These are phyloP conservation scores for Wallacemonas sp. DNA, from an alignment of 208 protist species.

Conservation along the genomic window DNA sequence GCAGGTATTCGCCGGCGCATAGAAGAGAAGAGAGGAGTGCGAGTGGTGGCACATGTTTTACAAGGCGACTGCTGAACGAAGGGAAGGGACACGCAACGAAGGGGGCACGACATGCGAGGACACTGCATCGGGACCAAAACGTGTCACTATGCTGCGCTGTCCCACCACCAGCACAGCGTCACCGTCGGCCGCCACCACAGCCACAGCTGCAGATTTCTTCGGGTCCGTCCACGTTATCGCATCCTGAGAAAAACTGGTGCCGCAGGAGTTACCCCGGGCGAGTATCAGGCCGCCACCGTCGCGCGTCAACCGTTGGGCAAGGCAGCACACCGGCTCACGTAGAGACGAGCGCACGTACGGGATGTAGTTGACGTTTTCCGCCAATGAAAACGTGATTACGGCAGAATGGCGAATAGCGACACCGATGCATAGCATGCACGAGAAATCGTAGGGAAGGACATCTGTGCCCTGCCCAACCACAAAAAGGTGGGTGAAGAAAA, in stretches of 20 bases:
- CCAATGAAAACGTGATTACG: slow-evolving; percentile 34
- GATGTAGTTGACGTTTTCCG: slow-evolving; percentile 56
- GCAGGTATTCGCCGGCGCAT: background rate
- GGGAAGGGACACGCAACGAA: slow-evolving; percentile 33
- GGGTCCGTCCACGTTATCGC: slow-evolving; percentile 29
- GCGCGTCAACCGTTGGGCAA: slow-evolving; percentile 5
- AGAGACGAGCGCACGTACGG: slow-evolving; percentile 44
- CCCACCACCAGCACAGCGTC: slow-evolving; percentile 33
- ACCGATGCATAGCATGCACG: slow-evolving; percentile 49
- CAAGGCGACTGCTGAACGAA: background rate
- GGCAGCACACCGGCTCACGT: slow-evolving; percentile 33
- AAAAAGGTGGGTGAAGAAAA: slow-evolving; percentile 27
- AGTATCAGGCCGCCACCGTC: slow-evolving; percentile 10
- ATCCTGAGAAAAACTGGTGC: slow-evolving; percentile 53
- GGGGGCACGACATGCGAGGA: slow-evolving; percentile 11
- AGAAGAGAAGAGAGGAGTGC: background rate
- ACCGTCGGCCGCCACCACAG: slow-evolving; percentile 32
- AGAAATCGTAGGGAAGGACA: slow-evolving; percentile 82
- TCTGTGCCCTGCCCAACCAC: slow-evolving; percentile 46
- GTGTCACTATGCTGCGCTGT: slow-evolving; percentile 28
- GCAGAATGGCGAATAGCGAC: background rate
- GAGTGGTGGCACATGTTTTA: background rate
- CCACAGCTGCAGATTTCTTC: slow-evolving; percentile 31
- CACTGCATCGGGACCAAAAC: background rate
- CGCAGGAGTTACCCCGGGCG: slow-evolving; percentile 47